Percentiles rank a stretch among this genome's conserved stretches.
Evolutionary conservation across 2,329 filamentous ascomycete species (phyloP).

Genomic region (Exophiala calicioides): DNA sequence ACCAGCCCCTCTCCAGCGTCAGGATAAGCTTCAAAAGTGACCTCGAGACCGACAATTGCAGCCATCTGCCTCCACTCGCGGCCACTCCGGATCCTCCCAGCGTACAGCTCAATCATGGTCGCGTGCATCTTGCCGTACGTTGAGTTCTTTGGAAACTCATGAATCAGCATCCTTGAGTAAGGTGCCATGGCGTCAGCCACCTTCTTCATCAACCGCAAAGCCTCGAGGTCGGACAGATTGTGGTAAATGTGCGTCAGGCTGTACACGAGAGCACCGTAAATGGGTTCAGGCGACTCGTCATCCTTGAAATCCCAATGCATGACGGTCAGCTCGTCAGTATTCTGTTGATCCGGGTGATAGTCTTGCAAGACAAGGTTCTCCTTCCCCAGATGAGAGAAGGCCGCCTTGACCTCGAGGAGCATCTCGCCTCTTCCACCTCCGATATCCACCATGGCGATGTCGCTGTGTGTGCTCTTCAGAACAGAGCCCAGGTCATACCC

Average conservation of each 20-base stretch:
- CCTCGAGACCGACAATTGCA: slow-evolving; percentile 35
- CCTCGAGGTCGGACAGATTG: slow-evolving; percentile 41
- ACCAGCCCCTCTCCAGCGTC: slow-evolving; percentile 38
- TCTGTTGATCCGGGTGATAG: slow-evolving; percentile 37
- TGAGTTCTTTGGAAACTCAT: slow-evolving; percentile 40
- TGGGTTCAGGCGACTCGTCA: slow-evolving; percentile 36
- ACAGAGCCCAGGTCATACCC: slow-evolving; percentile 38
- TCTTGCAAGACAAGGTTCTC: slow-evolving; percentile 40
- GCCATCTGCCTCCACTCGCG: slow-evolving; percentile 40
- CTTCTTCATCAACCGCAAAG: slow-evolving; percentile 40
- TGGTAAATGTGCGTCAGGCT: slow-evolving; percentile 41
- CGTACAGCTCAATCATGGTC: slow-evolving; percentile 41
- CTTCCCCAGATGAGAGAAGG: slow-evolving; percentile 34
- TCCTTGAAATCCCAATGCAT: slow-evolving; percentile 41
- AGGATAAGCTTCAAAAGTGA: slow-evolving; percentile 41
- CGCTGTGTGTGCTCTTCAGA: slow-evolving; percentile 23
- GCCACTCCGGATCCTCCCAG: slow-evolving; percentile 38
- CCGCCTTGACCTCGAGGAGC: slow-evolving; percentile 40
- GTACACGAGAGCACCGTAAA: slow-evolving; percentile 38
- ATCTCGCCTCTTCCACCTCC: slow-evolving; percentile 42
- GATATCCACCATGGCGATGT: slow-evolving; percentile 39
- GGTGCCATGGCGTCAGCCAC: slow-evolving; percentile 38
- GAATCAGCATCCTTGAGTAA: slow-evolving; percentile 39
- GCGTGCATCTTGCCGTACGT: slow-evolving; percentile 41
- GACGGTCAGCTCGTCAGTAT: slow-evolving; percentile 34